A percentile compares a stretch with the other conserved stretches of the same genome.
Evolutionary conservation across 2,329 filamentous ascomycete species (phyloP).

Genomic region (Fusarium mangiferae): DNA sequence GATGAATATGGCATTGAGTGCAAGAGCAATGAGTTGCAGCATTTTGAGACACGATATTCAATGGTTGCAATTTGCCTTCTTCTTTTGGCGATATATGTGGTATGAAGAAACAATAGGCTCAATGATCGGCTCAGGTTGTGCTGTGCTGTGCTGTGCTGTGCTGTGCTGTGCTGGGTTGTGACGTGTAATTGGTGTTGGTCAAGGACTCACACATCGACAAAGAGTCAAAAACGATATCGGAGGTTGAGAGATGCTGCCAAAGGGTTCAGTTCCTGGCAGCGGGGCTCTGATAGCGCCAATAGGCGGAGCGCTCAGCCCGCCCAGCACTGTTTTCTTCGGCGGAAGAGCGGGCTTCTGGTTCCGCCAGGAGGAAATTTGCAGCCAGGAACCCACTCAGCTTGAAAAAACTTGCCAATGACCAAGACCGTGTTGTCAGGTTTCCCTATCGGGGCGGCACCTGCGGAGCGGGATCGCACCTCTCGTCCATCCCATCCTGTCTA

Average conservation of each 20-base stretch:
- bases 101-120: neutral
- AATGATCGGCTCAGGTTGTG: neutral
- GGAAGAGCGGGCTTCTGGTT: slow-evolving; percentile 20
- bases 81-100: neutral
- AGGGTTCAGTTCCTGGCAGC: slow-evolving; percentile 33
- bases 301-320: slow-evolving; percentile 27
- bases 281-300: slow-evolving; percentile 18
- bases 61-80: neutral
- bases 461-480: slow-evolving; percentile 27
- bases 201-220: neutral
- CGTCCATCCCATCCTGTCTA: neutral
- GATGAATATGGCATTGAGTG: neutral
- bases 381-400: slow-evolving; percentile 18
- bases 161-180: neutral
- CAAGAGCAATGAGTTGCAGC: neutral
- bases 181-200: slow-evolving; percentile 34
- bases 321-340: slow-evolving; percentile 6
- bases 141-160: neutral
- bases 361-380: slow-evolving; percentile 20
- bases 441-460: slow-evolving; percentile 13
- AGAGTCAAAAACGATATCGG: slow-evolving; percentile 36
- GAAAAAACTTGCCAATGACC: slow-evolving; percentile 44
- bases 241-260: slow-evolving; percentile 17
- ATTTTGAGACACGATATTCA: neutral
- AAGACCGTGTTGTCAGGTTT: slow-evolving; percentile 39